Base-by-base conservation (phyloP, 2,329 filamentous ascomycete genomes). In the Akanthomyces lecanii region DNA sequence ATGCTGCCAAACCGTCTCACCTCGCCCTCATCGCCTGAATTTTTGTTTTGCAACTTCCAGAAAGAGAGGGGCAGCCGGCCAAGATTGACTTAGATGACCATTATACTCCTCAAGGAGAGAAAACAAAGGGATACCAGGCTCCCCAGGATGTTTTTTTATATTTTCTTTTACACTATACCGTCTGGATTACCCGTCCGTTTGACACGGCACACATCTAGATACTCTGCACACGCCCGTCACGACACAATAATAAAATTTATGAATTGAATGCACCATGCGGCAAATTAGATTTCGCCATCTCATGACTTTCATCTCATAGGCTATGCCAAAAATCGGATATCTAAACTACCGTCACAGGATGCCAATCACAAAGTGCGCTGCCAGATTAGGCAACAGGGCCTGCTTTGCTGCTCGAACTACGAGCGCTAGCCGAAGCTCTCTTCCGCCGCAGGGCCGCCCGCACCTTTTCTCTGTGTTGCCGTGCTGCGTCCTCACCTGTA, bases 361-460 rank as follows among this genome's bases (percentile, higher is more conserved):
- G 23, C 48, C 48, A 21, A 11, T 28, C 58, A 36, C 25, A 51
- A 11, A 16, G n/a, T 40, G 44, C 38, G 18, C 28, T 1, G 10
- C 18, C 25, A 38, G 6, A 2, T 40, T 61, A 61, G 25, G 33
- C 30, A 16, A 48, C 30, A 36, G 59, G 61, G 12, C 59, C 59
- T 42, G 42, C 56, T 44, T 65, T 66, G 58, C 67, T 67, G 40
- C 67, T 67, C 30, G 59, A 28, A 48, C 55, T 56, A 45, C 56
- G 55, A 33, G 61, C 64, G 7, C 61, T 65, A n/a, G 63, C 60
- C 1, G 66, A 61, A 23, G 61, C 66, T 23, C 65, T 68, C 52
- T 66, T 70, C 38, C 69, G 70, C 38, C 69, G 65, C 61, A 74
- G 70, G 61, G 71, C 68, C 38, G 71, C 70, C 21, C 67, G 64